Conservation (phyloP, 495 filamentous ascomycete genomes). For the Umbilicaria muhlenbergii region DNA sequence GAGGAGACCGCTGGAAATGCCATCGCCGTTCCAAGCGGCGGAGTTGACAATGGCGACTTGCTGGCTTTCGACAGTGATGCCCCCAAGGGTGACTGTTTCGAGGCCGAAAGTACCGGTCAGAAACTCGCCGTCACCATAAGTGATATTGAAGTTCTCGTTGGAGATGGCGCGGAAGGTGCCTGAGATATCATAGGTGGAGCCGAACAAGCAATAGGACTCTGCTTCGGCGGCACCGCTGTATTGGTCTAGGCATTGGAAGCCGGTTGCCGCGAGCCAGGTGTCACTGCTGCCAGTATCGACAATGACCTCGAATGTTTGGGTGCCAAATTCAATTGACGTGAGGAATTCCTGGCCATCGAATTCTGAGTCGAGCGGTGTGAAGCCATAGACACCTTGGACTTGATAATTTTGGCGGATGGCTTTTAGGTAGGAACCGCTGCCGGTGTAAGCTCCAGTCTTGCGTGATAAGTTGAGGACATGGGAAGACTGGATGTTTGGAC, state of each 20-base stretch:
- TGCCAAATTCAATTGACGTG: slow-evolving; percentile 23
- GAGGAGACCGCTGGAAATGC: slow-evolving; percentile 35
- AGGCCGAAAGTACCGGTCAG: slow-evolving; percentile 40
- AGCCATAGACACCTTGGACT: background rate
- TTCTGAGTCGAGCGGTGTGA: background rate
- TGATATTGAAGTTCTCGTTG: slow-evolving; percentile 38
- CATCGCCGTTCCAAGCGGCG: slow-evolving; percentile 32
- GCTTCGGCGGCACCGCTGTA: slow-evolving; percentile 12
- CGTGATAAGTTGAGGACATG: background rate
- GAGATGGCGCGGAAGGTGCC: slow-evolving; percentile 25
- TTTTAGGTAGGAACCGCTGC: background rate
- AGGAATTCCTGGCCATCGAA: background rate
- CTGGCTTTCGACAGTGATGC: slow-evolving; percentile 36
- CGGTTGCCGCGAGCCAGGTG: slow-evolving; percentile 35
- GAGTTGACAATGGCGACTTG: slow-evolving; percentile 33
- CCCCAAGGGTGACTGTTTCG: slow-evolving; percentile 38
- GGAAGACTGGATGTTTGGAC: background rate
- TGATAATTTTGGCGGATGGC: background rate
- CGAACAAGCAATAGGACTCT: slow-evolving; percentile 30
- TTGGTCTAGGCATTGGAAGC: slow-evolving; percentile 30
- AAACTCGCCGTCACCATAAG: slow-evolving; percentile 42
- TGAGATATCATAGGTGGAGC: slow-evolving; percentile 27
- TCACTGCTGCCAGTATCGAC: slow-evolving; percentile 51
- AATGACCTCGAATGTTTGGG: slow-evolving; percentile 29
- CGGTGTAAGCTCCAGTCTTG: background rate